phyloP scores from a whole-genome alignment of 2,329 filamentous ascomycete genomes.

The Daldinia sp. region DNA sequence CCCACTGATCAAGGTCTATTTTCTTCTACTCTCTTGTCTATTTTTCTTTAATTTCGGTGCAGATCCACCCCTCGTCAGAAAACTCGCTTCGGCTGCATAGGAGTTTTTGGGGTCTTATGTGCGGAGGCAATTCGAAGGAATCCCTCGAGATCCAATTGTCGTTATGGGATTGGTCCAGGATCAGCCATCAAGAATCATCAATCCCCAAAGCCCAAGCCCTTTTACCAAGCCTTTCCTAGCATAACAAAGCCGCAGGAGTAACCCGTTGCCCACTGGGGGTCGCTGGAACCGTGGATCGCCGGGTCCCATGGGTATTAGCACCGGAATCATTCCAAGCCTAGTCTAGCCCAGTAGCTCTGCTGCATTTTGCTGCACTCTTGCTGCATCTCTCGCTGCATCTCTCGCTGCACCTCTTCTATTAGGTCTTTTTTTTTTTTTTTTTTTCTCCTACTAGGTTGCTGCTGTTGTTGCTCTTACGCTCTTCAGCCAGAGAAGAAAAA shows the following conservation, averaged over 20 bases:
- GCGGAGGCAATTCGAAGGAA: conserved; percentile 35
- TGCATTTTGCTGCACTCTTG: neutral
- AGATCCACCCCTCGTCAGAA: conserved; percentile 36
- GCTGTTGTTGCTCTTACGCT: too few relatives aligned
- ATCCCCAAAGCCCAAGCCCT: conserved; percentile 22
- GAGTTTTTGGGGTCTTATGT: conserved; percentile 33
- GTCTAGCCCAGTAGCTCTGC: conserved; percentile 20
- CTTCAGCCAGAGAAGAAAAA: conserved; percentile 9
- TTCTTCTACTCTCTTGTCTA: conserved; percentile 6
- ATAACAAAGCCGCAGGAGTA: conserved; percentile 27
- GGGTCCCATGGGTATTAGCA: conserved; percentile 31
- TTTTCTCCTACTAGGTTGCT: too few relatives aligned
- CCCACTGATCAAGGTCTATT: conserved; percentile 27
- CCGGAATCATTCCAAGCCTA: conserved; percentile 35
- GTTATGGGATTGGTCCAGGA: conserved; percentile 31
- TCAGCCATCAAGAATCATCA: conserved; percentile 31
- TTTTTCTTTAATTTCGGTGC: conserved; percentile 35
- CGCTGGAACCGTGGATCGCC: conserved; percentile 34
- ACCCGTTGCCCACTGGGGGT: conserved; percentile 22
- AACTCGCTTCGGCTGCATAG: conserved; percentile 36
- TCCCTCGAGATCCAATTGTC: conserved; percentile 34
- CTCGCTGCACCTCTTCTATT: too few relatives aligned
- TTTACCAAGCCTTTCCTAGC: conserved; percentile 2
- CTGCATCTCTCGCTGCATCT: too few relatives aligned
- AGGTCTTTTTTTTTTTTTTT: too few relatives aligned